Evolutionary conservation across 371 early-diverging fungal genomes (phyloP).

Genomic region (Phascolomyces articulosus): DNA sequence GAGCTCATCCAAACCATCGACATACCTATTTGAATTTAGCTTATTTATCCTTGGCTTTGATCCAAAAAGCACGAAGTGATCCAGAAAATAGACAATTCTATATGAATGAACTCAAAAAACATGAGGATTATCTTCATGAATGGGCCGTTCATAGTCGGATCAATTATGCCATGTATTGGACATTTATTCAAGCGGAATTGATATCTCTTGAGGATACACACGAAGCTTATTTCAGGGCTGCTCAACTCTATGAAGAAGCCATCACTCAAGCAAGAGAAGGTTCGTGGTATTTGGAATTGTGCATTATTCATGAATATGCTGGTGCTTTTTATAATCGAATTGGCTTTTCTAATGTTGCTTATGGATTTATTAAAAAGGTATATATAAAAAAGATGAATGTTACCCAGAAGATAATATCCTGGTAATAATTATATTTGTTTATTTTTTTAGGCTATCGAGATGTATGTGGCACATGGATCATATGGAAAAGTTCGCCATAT

Average conservation of each 20-base stretch:
- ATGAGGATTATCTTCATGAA: constrained; percentile 25
- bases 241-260: constrained; percentile 38
- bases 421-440: neutral
- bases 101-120: constrained; percentile 20
- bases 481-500: constrained; percentile 47
- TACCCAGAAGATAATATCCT: constrained; percentile 14
- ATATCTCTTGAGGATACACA: constrained; percentile 11
- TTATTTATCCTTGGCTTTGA: constrained; percentile 37
- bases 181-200: constrained; percentile 40
- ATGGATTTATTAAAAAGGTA: constrained; percentile 36
- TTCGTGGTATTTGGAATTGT: constrained; percentile 32
- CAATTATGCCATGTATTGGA: constrained; percentile 39
- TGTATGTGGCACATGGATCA: constrained; percentile 32
- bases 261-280: constrained; percentile 40
- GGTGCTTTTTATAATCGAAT: constrained; percentile 40
- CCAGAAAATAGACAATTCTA: constrained; percentile 17
- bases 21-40: constrained; percentile 34
- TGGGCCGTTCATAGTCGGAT: constrained; percentile 33
- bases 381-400: no score
- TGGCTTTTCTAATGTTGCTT: constrained; percentile 38
- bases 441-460: constrained; percentile 20
- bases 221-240: constrained; percentile 20
- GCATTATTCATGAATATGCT: constrained; percentile 40
- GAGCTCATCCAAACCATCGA: constrained; percentile 40
- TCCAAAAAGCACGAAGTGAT: constrained; percentile 29